Conservation (phyloP, 2,329 filamentous ascomycete genomes). For the Pseudogymnoascus sp. region DNA sequence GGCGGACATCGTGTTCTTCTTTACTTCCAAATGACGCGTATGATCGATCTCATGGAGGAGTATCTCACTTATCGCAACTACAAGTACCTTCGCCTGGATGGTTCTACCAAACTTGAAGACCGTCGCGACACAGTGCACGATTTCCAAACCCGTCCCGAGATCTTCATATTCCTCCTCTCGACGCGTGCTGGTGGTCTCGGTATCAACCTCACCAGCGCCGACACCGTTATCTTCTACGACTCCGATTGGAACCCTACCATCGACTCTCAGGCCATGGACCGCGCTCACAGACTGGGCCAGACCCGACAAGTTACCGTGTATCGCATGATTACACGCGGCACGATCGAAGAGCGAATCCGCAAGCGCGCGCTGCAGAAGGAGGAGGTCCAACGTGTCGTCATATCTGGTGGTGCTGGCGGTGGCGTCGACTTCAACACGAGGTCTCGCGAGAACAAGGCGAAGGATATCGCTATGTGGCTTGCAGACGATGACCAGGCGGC, state of each 20-base stretch:
- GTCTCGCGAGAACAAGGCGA: constrained; percentile 81
- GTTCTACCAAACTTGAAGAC: constrained; percentile 94
- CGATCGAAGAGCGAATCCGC: constrained; percentile 95
- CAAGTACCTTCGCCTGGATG: constrained; percentile 94
- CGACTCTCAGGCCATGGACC: constrained; percentile 97
- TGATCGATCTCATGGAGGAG: constrained; percentile 99
- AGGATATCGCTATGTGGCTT: constrained; percentile 98
- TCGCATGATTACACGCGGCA: constrained; percentile 89
- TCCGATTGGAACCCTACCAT: constrained; percentile 99
- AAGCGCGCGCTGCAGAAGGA: constrained; percentile 97
- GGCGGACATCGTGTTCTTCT: constrained; percentile 86
- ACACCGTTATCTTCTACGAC: constrained; percentile 99
- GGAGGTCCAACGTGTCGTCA: constrained; percentile 95
- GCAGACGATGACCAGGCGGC: constrained; percentile 95
- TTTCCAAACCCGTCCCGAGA: constrained; percentile 89
- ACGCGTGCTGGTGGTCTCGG: constrained; percentile 95
- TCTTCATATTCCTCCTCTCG: constrained; percentile 93
- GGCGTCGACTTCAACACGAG: constrained; percentile 96
- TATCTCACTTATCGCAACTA: constrained; percentile 98
- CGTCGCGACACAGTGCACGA: constrained; percentile 91
- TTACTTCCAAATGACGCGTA: constrained; percentile 99
- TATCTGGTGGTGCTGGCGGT: constrained; percentile 71
- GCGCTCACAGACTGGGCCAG: constrained; percentile 93
- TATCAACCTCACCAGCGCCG: constrained; percentile 92
- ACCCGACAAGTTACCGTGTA: constrained; percentile 95